phyloP scores from a whole-genome alignment of 2,329 filamentous ascomycete genomes.

The Pseudogymnoascus sp. region DNA sequence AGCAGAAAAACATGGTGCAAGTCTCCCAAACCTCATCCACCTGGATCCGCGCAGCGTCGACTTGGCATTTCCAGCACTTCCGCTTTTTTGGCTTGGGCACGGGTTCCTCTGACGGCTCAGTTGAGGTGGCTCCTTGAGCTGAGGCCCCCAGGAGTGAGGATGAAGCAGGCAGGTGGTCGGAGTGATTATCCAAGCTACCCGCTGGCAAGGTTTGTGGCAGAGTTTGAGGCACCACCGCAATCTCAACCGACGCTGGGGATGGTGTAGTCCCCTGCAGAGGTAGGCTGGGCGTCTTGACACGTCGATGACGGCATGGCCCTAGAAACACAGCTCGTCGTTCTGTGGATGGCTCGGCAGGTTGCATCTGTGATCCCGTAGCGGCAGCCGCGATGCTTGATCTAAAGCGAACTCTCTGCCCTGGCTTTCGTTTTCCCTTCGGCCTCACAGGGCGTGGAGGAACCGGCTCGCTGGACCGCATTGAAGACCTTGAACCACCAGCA shows the following conservation, averaged over 20 bases:
- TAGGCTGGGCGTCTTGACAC: not conserved
- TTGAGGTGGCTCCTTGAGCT: not conserved
- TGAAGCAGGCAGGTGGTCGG: not conserved
- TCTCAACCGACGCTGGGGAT: not conserved
- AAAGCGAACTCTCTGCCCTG: slow-evolving; percentile 4
- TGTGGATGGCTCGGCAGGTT: not conserved
- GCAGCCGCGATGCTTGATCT: not conserved
- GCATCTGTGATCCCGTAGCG: not conserved
- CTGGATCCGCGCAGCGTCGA: not conserved
- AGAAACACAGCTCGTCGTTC: not conserved
- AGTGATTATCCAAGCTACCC: not conserved
- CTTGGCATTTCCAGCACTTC: slow-evolving; percentile 8
- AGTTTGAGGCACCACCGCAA: not conserved
- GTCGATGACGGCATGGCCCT: not conserved
- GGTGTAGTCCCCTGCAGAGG: not conserved
- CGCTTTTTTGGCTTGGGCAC: not conserved
- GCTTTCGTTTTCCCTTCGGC: slow-evolving; percentile 1
- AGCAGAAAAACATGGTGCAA: not conserved
- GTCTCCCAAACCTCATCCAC: not conserved
- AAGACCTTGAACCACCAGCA: not conserved
- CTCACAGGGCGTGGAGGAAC: not conserved
- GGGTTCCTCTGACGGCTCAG: not conserved
- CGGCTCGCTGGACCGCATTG: not conserved
- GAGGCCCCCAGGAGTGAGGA: not conserved
- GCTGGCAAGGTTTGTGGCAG: not conserved